Evolutionary conservation across 768 basidiomycete species (phyloP).

Genomic region (Lanmaoa rubissima): DNA sequence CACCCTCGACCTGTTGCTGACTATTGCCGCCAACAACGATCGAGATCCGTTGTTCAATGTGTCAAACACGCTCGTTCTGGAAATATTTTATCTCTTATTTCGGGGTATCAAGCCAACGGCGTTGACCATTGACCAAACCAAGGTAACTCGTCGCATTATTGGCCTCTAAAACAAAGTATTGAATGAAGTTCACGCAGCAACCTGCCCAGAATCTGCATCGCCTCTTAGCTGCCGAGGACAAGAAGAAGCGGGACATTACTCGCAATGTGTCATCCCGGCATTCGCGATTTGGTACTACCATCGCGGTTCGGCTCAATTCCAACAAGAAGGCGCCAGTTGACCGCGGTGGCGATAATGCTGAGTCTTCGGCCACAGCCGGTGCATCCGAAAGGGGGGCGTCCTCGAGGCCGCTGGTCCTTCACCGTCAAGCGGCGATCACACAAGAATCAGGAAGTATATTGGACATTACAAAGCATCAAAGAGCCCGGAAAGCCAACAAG

Average conservation of each 20-base stretch:
- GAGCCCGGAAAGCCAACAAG: conserved; percentile 55
- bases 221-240: conserved; percentile 76
- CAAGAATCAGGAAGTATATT: conserved; percentile 65
- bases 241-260: conserved; percentile 53
- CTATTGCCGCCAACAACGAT: conserved; percentile 76
- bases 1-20: conserved; percentile 75
- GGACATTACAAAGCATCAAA: conserved; percentile 66
- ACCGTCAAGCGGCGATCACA: conserved; percentile 79
- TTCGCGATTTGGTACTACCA: conserved; percentile 95
- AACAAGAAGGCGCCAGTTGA: conserved; percentile 40
- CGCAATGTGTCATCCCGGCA: conserved; percentile 73
- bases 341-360: conserved; percentile 23
- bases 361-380: conserved; percentile 20
- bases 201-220: conserved; percentile 64
- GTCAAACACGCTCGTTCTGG: conserved; percentile 88
- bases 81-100: conserved; percentile 90
- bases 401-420: conserved; percentile 68
- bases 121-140: conserved; percentile 57
- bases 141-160: conserved; percentile 41
- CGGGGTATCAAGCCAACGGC: conserved; percentile 70
- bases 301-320: conserved; percentile 71
- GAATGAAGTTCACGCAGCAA: conserved; percentile 47
- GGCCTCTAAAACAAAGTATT: not conserved
- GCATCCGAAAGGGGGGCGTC: conserved; percentile 23
- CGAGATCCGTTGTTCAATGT: conserved; percentile 77